These are phyloP conservation scores for Beauveria brongniartii DNA, from an alignment of 2,329 filamentous ascomycete genomes.

Conservation along the genomic window DNA sequence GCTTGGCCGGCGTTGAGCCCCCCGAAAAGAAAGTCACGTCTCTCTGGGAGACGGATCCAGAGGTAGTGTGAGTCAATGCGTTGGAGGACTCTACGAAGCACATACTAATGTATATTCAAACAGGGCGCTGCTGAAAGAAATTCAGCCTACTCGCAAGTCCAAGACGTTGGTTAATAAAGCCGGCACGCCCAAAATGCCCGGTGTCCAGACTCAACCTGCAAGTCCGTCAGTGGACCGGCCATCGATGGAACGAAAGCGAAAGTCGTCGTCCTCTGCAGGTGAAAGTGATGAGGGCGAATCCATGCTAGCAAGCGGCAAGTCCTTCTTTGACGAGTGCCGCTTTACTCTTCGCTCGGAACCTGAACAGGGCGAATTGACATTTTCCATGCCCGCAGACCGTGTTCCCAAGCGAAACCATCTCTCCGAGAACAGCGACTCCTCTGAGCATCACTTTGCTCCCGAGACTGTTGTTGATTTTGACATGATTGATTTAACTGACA, in stretches of 20 bases:
- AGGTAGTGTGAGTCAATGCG: not conserved
- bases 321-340: not conserved
- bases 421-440: not conserved
- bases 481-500: not conserved
- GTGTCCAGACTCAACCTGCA: too few relatives aligned
- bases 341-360: not conserved
- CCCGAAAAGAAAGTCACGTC: not conserved
- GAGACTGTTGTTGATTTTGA: not conserved
- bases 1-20: not conserved
- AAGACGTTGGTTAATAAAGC: not conserved
- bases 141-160: not conserved
- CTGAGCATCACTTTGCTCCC: not conserved
- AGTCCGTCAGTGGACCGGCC: too few relatives aligned
- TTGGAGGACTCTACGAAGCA: not conserved
- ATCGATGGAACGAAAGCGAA: not conserved
- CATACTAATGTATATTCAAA: not conserved
- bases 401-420: not conserved
- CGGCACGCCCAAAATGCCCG: not conserved
- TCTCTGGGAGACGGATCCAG: not conserved
- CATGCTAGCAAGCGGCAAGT: too few relatives aligned
- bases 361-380: not conserved
- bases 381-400: not conserved
- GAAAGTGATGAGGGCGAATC: not conserved
- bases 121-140: not conserved
- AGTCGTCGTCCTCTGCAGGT: not conserved